phyloP scores from a whole-genome alignment of 768 basidiomycete species.

The Phlebiopsis gigantea region DNA sequence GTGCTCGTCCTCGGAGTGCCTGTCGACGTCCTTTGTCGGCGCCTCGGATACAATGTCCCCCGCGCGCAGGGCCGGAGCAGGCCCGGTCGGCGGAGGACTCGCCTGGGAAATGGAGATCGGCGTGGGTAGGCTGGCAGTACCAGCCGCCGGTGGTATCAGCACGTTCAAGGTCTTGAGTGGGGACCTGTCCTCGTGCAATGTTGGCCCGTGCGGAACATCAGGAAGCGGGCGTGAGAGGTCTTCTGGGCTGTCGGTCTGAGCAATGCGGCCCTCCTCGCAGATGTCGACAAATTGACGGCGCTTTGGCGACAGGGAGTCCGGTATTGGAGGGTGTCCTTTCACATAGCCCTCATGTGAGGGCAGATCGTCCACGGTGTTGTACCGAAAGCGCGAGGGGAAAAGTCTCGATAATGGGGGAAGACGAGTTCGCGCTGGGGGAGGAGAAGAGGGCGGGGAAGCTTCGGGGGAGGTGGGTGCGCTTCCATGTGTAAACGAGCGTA shows the following conservation, averaged over 20 bases:
- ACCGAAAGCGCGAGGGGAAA: slow-evolving; percentile 36
- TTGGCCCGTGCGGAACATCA: neutral
- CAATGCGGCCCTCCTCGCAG: neutral
- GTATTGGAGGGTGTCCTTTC: slow-evolving; percentile 15
- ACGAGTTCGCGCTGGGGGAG: slow-evolving; percentile 20
- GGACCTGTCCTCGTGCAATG: neutral
- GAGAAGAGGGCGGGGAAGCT: slow-evolving; percentile 16
- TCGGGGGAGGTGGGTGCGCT: slow-evolving; percentile 17
- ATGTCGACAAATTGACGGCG: slow-evolving; percentile 11
- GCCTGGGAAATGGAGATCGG: slow-evolving; percentile 4
- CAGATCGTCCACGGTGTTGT: slow-evolving; percentile 21
- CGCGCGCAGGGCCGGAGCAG: slow-evolving; percentile 9
- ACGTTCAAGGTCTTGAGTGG: slow-evolving; percentile 5
- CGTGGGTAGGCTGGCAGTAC: slow-evolving; percentile 9
- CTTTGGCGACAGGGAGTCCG: slow-evolving; percentile 14
- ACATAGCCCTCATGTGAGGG: slow-evolving; percentile 12
- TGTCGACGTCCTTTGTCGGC: neutral
- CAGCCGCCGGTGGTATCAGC: slow-evolving; percentile 5
- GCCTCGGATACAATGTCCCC: neutral
- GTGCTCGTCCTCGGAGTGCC: slow-evolving; percentile 7
- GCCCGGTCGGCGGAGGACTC: slow-evolving; percentile 9
- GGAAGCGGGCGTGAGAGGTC: neutral
- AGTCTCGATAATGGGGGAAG: slow-evolving; percentile 26
- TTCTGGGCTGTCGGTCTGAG: neutral
- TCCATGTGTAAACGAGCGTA: slow-evolving; percentile 20